phyloP scores from a whole-genome alignment of 1,284 basidiomycete species.

The Fomitopsis pinicola region DNA sequence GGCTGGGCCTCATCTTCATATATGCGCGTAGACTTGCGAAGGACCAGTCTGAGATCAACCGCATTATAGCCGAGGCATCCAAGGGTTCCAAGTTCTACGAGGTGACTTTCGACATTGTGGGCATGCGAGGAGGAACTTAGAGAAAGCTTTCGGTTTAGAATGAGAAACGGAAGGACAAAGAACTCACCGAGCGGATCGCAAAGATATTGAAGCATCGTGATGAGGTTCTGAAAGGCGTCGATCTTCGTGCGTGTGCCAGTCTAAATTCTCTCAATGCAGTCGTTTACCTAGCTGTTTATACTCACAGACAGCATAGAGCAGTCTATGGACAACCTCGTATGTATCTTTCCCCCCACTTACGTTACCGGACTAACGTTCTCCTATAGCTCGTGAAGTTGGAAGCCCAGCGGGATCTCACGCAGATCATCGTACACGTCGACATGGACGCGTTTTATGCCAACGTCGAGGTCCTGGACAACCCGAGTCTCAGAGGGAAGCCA shows the following conservation, averaged over 20 bases:
- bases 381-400: constrained; percentile 74
- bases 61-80: constrained; percentile 74
- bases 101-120: constrained; percentile 32
- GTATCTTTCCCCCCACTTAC: constrained; percentile 10
- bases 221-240: constrained; percentile 49
- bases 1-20: not conserved
- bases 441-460: constrained; percentile 79
- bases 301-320: constrained; percentile 46
- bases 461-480: constrained; percentile 79
- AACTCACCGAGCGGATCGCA: constrained; percentile 68
- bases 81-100: constrained; percentile 85
- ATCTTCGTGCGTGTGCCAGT: constrained; percentile 47
- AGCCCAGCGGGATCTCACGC: constrained; percentile 71
- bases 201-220: constrained; percentile 65
- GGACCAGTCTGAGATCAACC: constrained; percentile 78
- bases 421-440: constrained; percentile 85
- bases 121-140: not conserved
- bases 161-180: constrained; percentile 80
- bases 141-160: constrained; percentile 40
- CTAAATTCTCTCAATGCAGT: not conserved
- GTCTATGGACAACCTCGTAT: constrained; percentile 48
- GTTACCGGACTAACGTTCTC: not conserved
- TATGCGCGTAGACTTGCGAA: constrained; percentile 51
- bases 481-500: constrained; percentile 75
- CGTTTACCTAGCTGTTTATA: not conserved